Evolutionary conservation across 257 asterid genomes (phyloP), one percentile per base, ranked within the genome.

Genomic region (Orobanche coerulescens): DNA sequence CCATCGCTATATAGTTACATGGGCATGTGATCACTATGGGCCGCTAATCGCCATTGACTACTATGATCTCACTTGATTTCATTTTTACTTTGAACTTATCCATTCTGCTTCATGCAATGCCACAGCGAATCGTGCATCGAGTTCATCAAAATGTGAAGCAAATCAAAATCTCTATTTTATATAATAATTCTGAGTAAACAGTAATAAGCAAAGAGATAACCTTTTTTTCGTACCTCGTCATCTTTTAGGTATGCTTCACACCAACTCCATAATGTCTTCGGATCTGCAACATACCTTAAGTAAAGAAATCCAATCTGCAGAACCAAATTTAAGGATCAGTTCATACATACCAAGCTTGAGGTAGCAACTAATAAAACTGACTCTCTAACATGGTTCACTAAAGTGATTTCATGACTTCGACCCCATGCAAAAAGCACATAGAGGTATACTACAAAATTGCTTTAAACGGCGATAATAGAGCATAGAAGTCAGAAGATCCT

Each of bases 251-350:
- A 92, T 62, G 95, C 95, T 71, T 88, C 95, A 31, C 79, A 92
- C 98, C 98, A 92, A 86, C 78, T 65, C 98, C 96, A 88, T 58
- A 88, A 70, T 52, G 94, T 82, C 87, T 92, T 92, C 25, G 96
- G 84, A 75, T 92, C 98, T 46, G 94, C 95, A 68, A 73, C 83
- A 69, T 92, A 92, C 69, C 98, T 77, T 49, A 92, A 73, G 73
- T 92, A 92, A 12, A 92, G 90, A 79, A 92, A 92, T 11, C 98
- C 98, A 75, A 92, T 15, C 98, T 92, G 80, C 71, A 76, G 71
- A 70, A 52, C 48, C 49, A 44, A 40, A 47, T 2, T 7, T 0
- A 23, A 62, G 67, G 11, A 33, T 61, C 33, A 54, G 59, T 50
- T 31, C 64, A 20, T 28, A 52, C 39, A 48, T 14, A n/a, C 3